Base-by-base conservation (phyloP, 2,329 filamentous ascomycete genomes). In the Nakataea oryzae region DNA sequence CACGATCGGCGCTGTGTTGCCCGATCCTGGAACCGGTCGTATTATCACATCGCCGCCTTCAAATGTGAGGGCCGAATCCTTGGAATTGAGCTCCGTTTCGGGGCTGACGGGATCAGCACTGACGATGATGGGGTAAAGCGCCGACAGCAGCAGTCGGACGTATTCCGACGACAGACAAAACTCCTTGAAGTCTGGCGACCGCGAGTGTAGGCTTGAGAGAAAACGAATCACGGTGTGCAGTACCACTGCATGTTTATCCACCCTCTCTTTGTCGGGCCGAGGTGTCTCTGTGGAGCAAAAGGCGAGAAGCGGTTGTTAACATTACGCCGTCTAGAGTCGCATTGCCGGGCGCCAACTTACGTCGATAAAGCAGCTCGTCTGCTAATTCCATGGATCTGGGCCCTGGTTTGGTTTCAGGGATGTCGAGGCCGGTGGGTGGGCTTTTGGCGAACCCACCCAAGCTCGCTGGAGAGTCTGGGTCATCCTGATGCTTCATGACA, bases 71-170 rank as follows among this genome's bases (percentile, higher is more conserved):
- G 86, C 84, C 13, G 90, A 90, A 66, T 93, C 88, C 67, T 89
- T 84, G 21, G 91, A 93, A 68, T 91, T 86, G n/a, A 97, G 76
- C 72, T 99, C 95, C 0, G 87, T 90, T 68, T 95, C 90, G 0
- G 95, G 87, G 62, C 85, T 88, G 54, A 97, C 87, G 27, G 87
- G 82, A 73, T 97, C 91, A 14, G 90, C 87, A 67, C 91, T 93
- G 29, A 96, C 92, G 59, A 97, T 83, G 24, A 95, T 85, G 1
- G 95, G 93, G 70, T 95, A 99, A 2, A 97, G 78, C 14, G 91
- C 87, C 47, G 86, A 84, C 0, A 97, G 79, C 4, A 99, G 77
- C 58, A 91, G 80, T 64, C 93, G 87, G 1, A 93, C 78, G 73
- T 96, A 97, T 57, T 90, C 88, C 0, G 93, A 96, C 0, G 82